phyloP scores from a whole-genome alignment of 345 rosid genomes.

The Excoecaria agallocha region DNA sequence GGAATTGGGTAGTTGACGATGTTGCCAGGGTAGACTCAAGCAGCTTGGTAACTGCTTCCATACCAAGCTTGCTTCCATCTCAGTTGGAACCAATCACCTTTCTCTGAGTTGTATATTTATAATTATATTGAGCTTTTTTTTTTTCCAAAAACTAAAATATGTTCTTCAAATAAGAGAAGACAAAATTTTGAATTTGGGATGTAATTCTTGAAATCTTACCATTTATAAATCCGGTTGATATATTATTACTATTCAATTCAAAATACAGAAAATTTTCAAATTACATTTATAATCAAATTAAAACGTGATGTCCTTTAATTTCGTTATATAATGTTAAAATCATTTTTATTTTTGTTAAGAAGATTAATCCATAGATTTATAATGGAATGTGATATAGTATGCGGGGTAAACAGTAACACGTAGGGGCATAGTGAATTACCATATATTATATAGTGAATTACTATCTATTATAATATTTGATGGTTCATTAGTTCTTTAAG shows the following conservation, averaged over 20 bases:
- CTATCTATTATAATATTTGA: too few species aligned
- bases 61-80: conserved; percentile 28
- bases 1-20: conserved; percentile 21
- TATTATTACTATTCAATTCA: background rate
- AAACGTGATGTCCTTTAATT: too few species aligned
- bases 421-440: too few species aligned
- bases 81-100: conserved; percentile 1
- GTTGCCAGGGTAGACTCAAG: conserved; percentile 26
- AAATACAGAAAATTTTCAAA: too few species aligned
- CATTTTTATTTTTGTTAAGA: too few species aligned
- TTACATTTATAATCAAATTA: too few species aligned
- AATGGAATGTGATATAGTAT: too few species aligned
- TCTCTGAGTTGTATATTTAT: background rate
- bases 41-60: conserved; percentile 43
- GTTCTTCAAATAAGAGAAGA: background rate
- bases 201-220: background rate
- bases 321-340: too few species aligned
- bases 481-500: too few species aligned
- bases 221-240: background rate
- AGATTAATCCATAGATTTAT: too few species aligned
- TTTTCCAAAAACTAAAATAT: background rate
- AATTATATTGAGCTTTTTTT: background rate
- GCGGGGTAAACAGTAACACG: too few species aligned
- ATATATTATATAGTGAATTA: too few species aligned
- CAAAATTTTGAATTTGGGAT: background rate